These are phyloP conservation scores for Linnemannia exigua DNA, from an alignment of 192 early-diverging fungal species.

Conservation along the genomic window DNA sequence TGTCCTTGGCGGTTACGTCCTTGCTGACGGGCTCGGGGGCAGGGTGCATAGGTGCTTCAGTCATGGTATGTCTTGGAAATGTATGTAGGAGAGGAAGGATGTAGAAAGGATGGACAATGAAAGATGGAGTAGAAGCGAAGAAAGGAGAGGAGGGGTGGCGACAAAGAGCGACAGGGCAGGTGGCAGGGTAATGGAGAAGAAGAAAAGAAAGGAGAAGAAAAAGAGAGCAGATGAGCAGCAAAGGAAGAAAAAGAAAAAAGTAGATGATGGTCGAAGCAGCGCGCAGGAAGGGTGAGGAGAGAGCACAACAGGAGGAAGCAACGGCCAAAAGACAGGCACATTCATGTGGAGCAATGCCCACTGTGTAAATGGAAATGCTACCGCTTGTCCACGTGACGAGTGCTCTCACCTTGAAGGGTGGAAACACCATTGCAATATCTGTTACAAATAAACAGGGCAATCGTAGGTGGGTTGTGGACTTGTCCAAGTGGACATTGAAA, in stretches of 20 bases:
- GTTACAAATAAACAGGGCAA: background rate
- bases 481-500: no score
- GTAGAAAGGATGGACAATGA: background rate
- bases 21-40: conserved; percentile 41
- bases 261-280: conserved; percentile 9
- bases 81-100: background rate
- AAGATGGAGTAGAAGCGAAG: background rate
- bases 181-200: background rate
- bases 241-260: background rate
- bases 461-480: no score
- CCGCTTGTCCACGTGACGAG: background rate
- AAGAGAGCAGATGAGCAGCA: conserved; percentile 4
- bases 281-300: background rate
- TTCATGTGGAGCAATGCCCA: background rate
- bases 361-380: background rate
- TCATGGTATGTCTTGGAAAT: conserved; percentile 17
- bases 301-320: background rate
- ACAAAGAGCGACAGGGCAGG: background rate
- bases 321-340: background rate
- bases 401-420: background rate
- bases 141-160: background rate
- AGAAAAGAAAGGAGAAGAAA: no score
- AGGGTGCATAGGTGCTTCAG: conserved; percentile 39
- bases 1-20: conserved; percentile 65
- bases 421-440: background rate